A percentile compares a stretch with the other conserved stretches of the same genome.
phyloP scores from a whole-genome alignment of 179 eudicot genomes.

The Beta corolliflora region DNA sequence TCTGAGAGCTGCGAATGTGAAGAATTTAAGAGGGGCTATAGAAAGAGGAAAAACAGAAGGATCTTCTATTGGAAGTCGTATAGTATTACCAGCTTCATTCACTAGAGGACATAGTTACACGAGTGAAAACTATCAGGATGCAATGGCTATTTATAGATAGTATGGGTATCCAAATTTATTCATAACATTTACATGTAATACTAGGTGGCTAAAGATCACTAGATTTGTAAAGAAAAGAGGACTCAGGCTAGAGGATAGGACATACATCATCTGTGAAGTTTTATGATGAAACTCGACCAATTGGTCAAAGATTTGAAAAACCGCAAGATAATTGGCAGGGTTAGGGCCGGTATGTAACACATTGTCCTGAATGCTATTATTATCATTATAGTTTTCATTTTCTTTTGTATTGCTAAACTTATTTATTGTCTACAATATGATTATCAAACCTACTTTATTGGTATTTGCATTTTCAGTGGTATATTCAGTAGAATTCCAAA shows the following conservation, averaged over 20 bases:
- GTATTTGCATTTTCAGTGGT: too few relatives aligned
- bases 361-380: neutral
- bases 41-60: neutral
- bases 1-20: neutral
- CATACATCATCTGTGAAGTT: neutral
- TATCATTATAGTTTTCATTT: neutral
- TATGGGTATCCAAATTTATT: conserved; percentile 14
- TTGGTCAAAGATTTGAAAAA: neutral
- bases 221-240: neutral
- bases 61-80: neutral
- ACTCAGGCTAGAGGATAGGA: neutral
- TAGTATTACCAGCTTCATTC: conserved; percentile 13
- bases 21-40: neutral
- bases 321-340: too few relatives aligned
- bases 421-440: too few relatives aligned
- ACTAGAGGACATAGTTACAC: neutral
- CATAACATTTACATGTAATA: conserved; percentile 19
- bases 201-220: neutral
- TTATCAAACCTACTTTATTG: too few relatives aligned
- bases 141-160: neutral
- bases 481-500: too few relatives aligned
- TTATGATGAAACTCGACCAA: neutral
- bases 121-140: conserved; percentile 16
- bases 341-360: too few relatives aligned
- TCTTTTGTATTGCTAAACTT: too few relatives aligned